Percentiles rank a stretch among this genome's conserved stretches.
Evolutionary conservation across 2,329 filamentous ascomycete species (phyloP).

Genomic region (Colletotrichum sansevieriae): DNA sequence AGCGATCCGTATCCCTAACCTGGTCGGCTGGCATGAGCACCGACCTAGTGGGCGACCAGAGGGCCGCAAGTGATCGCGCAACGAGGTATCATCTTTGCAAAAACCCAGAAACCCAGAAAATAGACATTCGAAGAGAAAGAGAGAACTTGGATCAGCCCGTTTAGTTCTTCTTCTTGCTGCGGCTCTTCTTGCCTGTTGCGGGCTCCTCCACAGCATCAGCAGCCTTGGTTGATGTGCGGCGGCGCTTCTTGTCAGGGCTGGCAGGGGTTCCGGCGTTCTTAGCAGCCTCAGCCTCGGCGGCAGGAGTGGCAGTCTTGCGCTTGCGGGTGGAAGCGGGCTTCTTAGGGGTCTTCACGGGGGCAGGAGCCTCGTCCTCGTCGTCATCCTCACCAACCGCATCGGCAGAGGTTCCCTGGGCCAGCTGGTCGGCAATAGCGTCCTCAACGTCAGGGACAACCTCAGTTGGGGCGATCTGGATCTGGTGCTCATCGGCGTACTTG

Average conservation of each 20-base stretch:
- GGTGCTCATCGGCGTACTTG: conserved; percentile 70
- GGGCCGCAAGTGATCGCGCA: conserved; percentile 12
- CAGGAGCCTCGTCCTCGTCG: conserved; percentile 56
- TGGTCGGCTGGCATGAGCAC: conserved; percentile 8
- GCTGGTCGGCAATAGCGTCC: conserved; percentile 71
- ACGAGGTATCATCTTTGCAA: conserved; percentile 43
- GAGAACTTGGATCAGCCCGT: background rate
- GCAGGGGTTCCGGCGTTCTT: conserved; percentile 58
- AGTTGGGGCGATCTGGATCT: conserved; percentile 65
- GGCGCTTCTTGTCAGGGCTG: conserved; percentile 74
- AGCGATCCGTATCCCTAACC: conserved; percentile 14
- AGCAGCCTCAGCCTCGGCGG: conserved; percentile 54
- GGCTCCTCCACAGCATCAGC: conserved; percentile 58
- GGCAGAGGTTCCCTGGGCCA: conserved; percentile 59
- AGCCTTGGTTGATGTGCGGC: conserved; percentile 68
- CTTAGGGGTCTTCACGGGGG: conserved; percentile 69
- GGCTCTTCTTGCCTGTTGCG: conserved; percentile 69
- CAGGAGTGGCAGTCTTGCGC: conserved; percentile 66
- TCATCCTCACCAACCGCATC: conserved; percentile 58
- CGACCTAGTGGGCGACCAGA: conserved; percentile 2
- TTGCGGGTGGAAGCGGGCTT: conserved; percentile 65
- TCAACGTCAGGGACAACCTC: conserved; percentile 60
- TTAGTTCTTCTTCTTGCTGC: conserved; percentile 41
- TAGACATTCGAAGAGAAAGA: conserved; percentile 30
- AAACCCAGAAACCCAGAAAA: conserved; percentile 41